Evolutionary conservation across 2,329 filamentous ascomycete genomes (phyloP), one percentile per base, ranked within the genome.

Genomic region (Metarhizium guizhouense): DNA sequence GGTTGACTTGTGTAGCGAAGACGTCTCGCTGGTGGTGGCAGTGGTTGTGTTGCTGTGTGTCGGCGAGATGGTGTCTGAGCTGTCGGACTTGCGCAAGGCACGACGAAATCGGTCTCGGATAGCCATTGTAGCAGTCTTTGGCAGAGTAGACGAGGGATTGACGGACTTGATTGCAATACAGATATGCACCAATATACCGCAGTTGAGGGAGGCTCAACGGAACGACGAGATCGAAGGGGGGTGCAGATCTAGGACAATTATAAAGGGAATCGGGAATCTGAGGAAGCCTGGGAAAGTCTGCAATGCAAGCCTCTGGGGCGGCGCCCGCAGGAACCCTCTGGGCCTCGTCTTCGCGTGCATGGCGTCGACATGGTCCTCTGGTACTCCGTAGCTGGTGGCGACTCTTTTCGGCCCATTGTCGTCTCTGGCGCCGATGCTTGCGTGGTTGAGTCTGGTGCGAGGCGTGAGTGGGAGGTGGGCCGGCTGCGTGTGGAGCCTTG

Each of bases 71-170:
- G 65, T 64, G 55, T 65, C 67, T 48, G 64, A 62, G 20, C 54
- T 54, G 52, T 66, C 63, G 34, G 72, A 72, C 60, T 66, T 68
- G 67, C 70, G 72, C 61, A 72, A 59, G 42, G 63, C 71, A 61
- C 72, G 72, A 58, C 72, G 72, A 58, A 75, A 68, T 40, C 70
- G 70, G 48, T 75, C 72, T 56, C 72, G 70, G 53, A 75, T 74
- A 45, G 73, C 66, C 73, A 75, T 75, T 61, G 56, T 62, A 61
- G 32, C 3, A 13, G 20, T 20, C 6, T 29, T 8, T 20, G 20
- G 45, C 25, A 18, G 25, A 16, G 25, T 4, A 14, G 45, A 48
- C 13, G 25, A 16, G 10, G 4, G 14, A 48, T 48, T 48, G 45
- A 30, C 20, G 7, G 16, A 30, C 14, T 40, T 3, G 45, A 25